A percentile compares a stretch with the other conserved stretches of the same genome.
Evolutionary conservation across 2,329 filamentous ascomycete species (phyloP).

Genomic region (Fusarium luffae): DNA sequence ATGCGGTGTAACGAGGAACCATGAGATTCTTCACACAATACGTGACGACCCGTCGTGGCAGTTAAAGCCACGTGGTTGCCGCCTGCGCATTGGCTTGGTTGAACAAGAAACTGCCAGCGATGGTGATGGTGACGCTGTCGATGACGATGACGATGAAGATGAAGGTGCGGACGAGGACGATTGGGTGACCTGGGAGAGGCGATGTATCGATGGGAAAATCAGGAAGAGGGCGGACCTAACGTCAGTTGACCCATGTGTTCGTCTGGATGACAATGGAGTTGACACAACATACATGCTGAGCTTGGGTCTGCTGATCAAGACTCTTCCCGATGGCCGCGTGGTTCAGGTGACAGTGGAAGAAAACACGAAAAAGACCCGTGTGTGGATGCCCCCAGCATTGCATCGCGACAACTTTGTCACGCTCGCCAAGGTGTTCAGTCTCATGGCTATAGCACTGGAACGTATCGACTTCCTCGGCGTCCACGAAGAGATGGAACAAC

Average conservation of each 20-base stretch:
- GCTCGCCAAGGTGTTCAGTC: too few relatives aligned
- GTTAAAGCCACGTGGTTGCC: not conserved
- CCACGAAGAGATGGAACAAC: too few relatives aligned
- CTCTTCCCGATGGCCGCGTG: not conserved
- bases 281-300: not conserved
- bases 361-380: not conserved
- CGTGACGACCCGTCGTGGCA: not conserved
- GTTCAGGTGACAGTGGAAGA: not conserved
- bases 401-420: too few relatives aligned
- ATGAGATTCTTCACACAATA: not conserved
- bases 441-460: too few relatives aligned
- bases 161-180: rapidly evolving
- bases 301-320: not conserved
- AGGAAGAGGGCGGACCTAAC: not conserved
- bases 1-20: not conserved
- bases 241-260: not conserved
- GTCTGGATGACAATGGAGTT: not conserved
- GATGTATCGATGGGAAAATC: not conserved
- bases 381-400: not conserved
- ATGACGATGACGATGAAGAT: not conserved
- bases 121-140: not conserved
- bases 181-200: not conserved
- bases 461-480: too few relatives aligned
- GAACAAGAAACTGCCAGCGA: not conserved
- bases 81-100: not conserved